phyloP scores from a whole-genome alignment of 2,329 filamentous ascomycete genomes.

The Diplodia seriata region DNA sequence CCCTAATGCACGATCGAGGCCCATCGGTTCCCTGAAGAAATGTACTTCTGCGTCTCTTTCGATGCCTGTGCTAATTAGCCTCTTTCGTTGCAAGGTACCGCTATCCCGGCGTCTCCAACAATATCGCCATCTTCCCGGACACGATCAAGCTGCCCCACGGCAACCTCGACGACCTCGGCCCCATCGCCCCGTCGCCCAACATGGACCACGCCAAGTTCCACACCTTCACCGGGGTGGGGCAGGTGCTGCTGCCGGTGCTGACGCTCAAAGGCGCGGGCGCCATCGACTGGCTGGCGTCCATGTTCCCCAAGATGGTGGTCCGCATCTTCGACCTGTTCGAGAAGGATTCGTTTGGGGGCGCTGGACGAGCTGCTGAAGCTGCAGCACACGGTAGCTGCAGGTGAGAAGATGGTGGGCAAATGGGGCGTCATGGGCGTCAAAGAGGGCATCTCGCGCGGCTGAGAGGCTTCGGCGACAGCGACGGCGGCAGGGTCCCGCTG shows the following conservation, averaged over 20 bases:
- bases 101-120: conserved; percentile 69
- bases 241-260: conserved; percentile 66
- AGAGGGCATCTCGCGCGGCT: conserved; percentile 62
- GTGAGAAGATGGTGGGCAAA: conserved; percentile 64
- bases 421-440: conserved; percentile 67
- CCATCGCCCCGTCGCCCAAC: too few relatives aligned
- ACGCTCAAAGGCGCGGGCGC: conserved; percentile 65
- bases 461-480: conserved; percentile 61
- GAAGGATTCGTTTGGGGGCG: conserved; percentile 36
- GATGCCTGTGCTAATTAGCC: conserved; percentile 6
- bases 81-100: conserved; percentile 55
- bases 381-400: conserved; percentile 64
- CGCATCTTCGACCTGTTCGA: conserved; percentile 57
- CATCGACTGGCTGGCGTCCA: conserved; percentile 67
- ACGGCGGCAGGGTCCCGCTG: conserved; percentile 59
- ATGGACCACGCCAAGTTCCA: conserved; percentile 63
- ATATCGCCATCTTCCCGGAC: conserved; percentile 61
- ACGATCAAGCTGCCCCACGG: conserved; percentile 59
- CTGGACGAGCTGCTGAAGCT: conserved; percentile 57
- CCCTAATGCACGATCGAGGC: conserved; percentile 19
- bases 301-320: conserved; percentile 67
- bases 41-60: not conserved
- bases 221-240: conserved; percentile 66
- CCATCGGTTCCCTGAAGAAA: conserved; percentile 5
- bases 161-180: too few relatives aligned